Evolutionary conservation across 768 basidiomycete genomes (phyloP), one percentile per base, ranked within the genome.

Genomic region (Lactarius indigo): DNA sequence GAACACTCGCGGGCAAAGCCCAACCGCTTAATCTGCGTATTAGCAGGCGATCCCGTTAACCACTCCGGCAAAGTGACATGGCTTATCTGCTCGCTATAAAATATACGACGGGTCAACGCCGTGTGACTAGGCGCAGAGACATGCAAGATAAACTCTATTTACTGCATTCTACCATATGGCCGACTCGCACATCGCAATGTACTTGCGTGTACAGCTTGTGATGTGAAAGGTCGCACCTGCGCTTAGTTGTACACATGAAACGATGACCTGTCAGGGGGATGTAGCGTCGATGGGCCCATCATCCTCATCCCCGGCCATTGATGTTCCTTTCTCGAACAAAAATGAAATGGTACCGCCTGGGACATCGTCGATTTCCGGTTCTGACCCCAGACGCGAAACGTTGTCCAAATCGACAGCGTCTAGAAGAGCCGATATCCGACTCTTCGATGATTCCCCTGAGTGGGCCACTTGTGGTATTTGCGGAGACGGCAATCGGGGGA

Each of bases 1-100:
- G 73, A 74, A 74, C 73, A 74, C 73, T 71, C 73, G 73, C 73
- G 73, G 73, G 68, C 73, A 73, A 74, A 74, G 73, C 68, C 73
- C 73, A 74, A 74, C 73, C 73, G 73, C 76, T 75, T 61, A 64
- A 47, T 56, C 65, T 62, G 63, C 54, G 15, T 66, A 72, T 52
- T 79, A 79, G 78, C 78, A 79, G 78, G 78, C 78, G 77, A 79
- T 77, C 78, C 78, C 78, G 78, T 91, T 91, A 91, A 92, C 90
- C 90, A 91, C 90, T 92, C 90, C 90, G 90, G 90, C 90, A 92
- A 91, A 91, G 90, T 88, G 86, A 88, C 86, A 33, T 67, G 64
- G 30, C 20, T 8, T 0, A 0, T 1, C 0, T 1, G 0, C 0
- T 8, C 2, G 26, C 33, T 62, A 17, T n/a, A 26, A 41, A 28